phyloP scores from a whole-genome alignment of 2,329 filamentous ascomycete species.

The Arthrobotrys megalospora region DNA sequence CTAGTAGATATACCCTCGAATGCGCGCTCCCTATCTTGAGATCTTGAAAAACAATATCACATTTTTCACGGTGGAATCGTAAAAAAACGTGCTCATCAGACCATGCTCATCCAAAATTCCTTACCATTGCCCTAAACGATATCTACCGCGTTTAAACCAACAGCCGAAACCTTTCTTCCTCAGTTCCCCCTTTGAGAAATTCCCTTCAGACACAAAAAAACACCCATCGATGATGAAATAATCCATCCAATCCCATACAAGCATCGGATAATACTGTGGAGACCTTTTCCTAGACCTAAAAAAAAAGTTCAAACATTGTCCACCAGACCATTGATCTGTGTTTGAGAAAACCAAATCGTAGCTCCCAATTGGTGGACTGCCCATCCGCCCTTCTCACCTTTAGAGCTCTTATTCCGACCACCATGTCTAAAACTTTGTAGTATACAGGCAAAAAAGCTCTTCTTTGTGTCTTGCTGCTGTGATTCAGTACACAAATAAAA shows the following conservation, averaged over 20 bases:
- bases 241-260: constrained; percentile 45
- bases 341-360: constrained; percentile 19
- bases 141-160: constrained; percentile 27
- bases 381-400: not conserved
- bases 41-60: not conserved
- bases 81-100: constrained; percentile 9
- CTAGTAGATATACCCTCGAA: constrained; percentile 22
- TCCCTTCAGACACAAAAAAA: not conserved
- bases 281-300: not conserved
- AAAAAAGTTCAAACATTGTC: constrained; percentile 3
- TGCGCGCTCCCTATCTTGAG: not conserved
- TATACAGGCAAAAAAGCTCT: constrained; percentile 1
- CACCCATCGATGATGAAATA: constrained; percentile 18
- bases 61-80: not conserved
- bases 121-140: not conserved
- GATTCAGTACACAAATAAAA: not conserved
- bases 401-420: constrained; percentile 7
- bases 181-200: not conserved
- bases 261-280: constrained; percentile 48
- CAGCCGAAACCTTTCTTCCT: constrained; percentile 7
- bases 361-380: constrained; percentile 31
- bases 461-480: too few species aligned
- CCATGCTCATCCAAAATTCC: constrained; percentile 1
- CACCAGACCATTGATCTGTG: not conserved
- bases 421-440: constrained; percentile 51